These are phyloP conservation scores for Punctularia strigosozonata DNA, from an alignment of 768 basidiomycete species.

Conservation along the genomic window DNA sequence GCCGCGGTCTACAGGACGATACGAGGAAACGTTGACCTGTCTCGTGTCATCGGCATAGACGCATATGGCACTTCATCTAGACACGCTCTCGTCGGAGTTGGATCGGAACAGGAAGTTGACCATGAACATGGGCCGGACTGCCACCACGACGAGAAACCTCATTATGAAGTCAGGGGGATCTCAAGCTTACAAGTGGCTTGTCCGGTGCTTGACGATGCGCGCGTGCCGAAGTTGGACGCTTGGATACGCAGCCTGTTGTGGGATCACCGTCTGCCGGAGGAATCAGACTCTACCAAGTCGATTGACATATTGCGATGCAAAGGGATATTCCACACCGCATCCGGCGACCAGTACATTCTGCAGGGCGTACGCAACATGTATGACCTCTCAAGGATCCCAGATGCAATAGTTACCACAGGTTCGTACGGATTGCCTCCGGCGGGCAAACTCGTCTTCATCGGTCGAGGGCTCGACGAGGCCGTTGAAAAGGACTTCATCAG, in stretches of 20 bases:
- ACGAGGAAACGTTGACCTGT: slow-evolving; percentile 62
- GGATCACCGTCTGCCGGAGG: slow-evolving; percentile 46
- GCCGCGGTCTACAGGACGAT: slow-evolving; percentile 65
- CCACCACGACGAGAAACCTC: slow-evolving; percentile 26
- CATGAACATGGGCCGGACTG: slow-evolving; percentile 16
- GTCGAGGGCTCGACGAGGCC: slow-evolving; percentile 55
- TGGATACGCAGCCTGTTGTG: slow-evolving; percentile 80
- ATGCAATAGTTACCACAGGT: slow-evolving; percentile 10
- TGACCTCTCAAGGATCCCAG: slow-evolving; percentile 48
- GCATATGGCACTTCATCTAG: slow-evolving; percentile 46
- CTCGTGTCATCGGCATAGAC: slow-evolving; percentile 64
- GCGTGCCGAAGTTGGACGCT: slow-evolving; percentile 48
- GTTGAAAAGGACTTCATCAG: too few relatives aligned
- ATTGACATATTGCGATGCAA: slow-evolving; percentile 80
- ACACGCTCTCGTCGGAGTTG: slow-evolving; percentile 19
- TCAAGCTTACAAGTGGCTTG: slow-evolving; percentile 65
- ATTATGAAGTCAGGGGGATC: slow-evolving; percentile 74
- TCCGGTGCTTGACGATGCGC: slow-evolving; percentile 39
- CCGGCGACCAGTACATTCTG: slow-evolving; percentile 56
- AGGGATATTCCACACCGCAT: slow-evolving; percentile 52
- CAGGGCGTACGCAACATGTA: slow-evolving; percentile 92
- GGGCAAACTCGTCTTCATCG: slow-evolving; percentile 84
- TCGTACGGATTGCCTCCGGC: slow-evolving; percentile 38
- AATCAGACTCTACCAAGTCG: slow-evolving; percentile 5
- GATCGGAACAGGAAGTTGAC: slow-evolving; percentile 20